A percentile compares a stretch with the other conserved stretches of the same genome.
Conservation (phyloP, 2,329 filamentous ascomycete species). For the Aspergillus caelatus region DNA sequence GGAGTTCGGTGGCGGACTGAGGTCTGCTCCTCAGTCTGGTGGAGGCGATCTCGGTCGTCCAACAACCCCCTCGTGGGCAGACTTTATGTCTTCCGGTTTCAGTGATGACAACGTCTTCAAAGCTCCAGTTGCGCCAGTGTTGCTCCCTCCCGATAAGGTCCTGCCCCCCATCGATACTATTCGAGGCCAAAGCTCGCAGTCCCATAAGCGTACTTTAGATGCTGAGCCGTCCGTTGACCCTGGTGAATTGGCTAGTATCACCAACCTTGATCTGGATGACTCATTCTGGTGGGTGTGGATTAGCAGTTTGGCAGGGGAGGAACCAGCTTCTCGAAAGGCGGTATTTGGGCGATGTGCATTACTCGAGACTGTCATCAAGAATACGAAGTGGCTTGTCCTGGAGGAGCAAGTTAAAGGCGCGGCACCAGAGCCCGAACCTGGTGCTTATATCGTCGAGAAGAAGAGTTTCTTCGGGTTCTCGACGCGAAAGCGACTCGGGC, state of each 20-base stretch:
- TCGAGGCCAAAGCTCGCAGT: slow-evolving; percentile 83
- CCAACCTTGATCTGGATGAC: slow-evolving; percentile 82
- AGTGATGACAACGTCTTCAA: slow-evolving; percentile 72
- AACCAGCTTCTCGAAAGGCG: slow-evolving; percentile 81
- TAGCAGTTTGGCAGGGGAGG: slow-evolving; percentile 88
- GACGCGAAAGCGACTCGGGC: slow-evolving; percentile 68
- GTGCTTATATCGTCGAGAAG: slow-evolving; percentile 92
- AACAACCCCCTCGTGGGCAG: slow-evolving; percentile 96
- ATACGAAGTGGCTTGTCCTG: slow-evolving; percentile 88
- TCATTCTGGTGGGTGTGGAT: slow-evolving; percentile 99
- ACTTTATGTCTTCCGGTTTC: slow-evolving; percentile 94
- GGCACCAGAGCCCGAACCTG: slow-evolving; percentile 78
- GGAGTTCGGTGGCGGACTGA: slow-evolving; percentile 55
- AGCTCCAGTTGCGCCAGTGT: slow-evolving; percentile 62
- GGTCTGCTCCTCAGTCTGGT: slow-evolving; percentile 68
- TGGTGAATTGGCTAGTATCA: slow-evolving; percentile 92
- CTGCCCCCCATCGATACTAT: slow-evolving; percentile 76
- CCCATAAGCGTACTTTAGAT: slow-evolving; percentile 73
- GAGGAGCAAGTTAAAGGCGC: slow-evolving; percentile 96
- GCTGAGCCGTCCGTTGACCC: slow-evolving; percentile 73
- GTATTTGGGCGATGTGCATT: slow-evolving; percentile 93
- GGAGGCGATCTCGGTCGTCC: slow-evolving; percentile 73
- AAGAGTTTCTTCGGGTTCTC: slow-evolving; percentile 87
- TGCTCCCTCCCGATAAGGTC: slow-evolving; percentile 89
- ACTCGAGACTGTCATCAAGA: slow-evolving; percentile 80